phyloP scores from a whole-genome alignment of 1,284 basidiomycete species.

The Trichosporon sp. region DNA sequence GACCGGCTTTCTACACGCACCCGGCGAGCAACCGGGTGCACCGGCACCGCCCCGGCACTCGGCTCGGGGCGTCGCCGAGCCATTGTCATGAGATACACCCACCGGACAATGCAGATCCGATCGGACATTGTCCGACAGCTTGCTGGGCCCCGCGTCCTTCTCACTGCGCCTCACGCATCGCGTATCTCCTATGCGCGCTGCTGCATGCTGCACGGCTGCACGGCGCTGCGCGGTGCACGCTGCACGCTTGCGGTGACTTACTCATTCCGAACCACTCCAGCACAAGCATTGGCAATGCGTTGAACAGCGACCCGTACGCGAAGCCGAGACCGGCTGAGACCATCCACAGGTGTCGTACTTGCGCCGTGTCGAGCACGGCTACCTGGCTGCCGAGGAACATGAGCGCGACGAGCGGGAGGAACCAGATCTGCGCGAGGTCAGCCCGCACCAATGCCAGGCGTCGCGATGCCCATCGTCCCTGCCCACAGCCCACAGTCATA shows the following conservation, averaged over 20 bases:
- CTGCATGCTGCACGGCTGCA: neutral
- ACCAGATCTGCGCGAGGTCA: constrained; percentile 54
- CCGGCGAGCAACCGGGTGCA: neutral
- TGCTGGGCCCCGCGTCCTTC: neutral
- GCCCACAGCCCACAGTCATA: neutral
- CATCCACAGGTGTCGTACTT: constrained; percentile 65
- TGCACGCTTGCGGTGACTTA: constrained; percentile 42
- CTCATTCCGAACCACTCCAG: constrained; percentile 84
- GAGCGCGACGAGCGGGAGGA: constrained; percentile 62
- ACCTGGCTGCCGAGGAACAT: constrained; percentile 69
- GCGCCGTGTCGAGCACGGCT: constrained; percentile 57
- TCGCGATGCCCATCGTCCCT: neutral
- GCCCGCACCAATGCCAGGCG: no score
- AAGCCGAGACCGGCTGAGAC: constrained; percentile 68
- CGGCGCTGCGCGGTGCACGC: no score
- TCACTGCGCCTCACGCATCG: neutral
- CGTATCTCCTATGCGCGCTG: neutral
- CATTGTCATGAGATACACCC: neutral
- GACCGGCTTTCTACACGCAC: neutral
- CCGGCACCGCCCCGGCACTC: neutral
- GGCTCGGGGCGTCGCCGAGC: neutral
- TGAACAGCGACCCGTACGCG: constrained; percentile 74
- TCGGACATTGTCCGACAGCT: neutral
- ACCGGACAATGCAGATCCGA: neutral
- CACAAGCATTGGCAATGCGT: constrained; percentile 67